Conservation (phyloP, 2,329 filamentous ascomycete species). For the Aspergillus quadrilineatus region DNA sequence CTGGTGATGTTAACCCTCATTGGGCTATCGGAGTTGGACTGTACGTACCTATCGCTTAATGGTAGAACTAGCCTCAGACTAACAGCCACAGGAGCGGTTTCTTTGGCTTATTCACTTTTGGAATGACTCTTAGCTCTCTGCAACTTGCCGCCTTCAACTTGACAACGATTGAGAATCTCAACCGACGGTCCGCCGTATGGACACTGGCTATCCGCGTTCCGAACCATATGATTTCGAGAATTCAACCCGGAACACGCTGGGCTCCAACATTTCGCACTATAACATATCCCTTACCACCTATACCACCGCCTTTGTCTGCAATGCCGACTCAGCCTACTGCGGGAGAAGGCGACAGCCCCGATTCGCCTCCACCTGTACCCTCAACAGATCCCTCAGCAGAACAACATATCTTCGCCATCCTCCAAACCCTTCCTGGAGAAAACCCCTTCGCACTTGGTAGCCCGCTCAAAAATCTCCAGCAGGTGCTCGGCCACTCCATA, state of each 20-base stretch:
- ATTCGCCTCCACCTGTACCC: slow-evolving; percentile 6
- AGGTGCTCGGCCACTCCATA: slow-evolving; percentile 71
- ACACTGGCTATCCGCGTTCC: slow-evolving; percentile 74
- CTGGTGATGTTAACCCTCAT: slow-evolving; percentile 53
- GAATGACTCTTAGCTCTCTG: slow-evolving; percentile 73
- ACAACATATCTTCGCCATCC: slow-evolving; percentile 72
- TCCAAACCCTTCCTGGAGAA: slow-evolving; percentile 69
- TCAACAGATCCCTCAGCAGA: slow-evolving; percentile 39
- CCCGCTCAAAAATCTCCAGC: slow-evolving; percentile 66
- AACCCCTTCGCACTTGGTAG: slow-evolving; percentile 82
- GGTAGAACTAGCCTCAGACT: neutral
- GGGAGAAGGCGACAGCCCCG: slow-evolving; percentile 19
- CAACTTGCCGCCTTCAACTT: slow-evolving; percentile 70
- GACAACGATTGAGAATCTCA: slow-evolving; percentile 80
- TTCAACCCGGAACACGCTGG: slow-evolving; percentile 33
- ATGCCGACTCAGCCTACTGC: slow-evolving; percentile 9
- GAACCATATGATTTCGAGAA: slow-evolving; percentile 30
- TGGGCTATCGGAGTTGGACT: slow-evolving; percentile 68
- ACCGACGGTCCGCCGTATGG: slow-evolving; percentile 60
- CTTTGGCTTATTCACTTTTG: slow-evolving; percentile 76
- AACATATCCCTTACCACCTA: slow-evolving; percentile 40
- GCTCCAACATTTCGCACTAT: slow-evolving; percentile 40
- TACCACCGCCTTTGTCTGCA: slow-evolving; percentile 12
- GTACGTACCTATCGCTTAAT: slow-evolving; percentile 32
- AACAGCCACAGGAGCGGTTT: slow-evolving; percentile 52